Evolutionary conservation across 2,329 filamentous ascomycete genomes (phyloP), one percentile per base, ranked within the genome.

Genomic region (Alternaria sp.): DNA sequence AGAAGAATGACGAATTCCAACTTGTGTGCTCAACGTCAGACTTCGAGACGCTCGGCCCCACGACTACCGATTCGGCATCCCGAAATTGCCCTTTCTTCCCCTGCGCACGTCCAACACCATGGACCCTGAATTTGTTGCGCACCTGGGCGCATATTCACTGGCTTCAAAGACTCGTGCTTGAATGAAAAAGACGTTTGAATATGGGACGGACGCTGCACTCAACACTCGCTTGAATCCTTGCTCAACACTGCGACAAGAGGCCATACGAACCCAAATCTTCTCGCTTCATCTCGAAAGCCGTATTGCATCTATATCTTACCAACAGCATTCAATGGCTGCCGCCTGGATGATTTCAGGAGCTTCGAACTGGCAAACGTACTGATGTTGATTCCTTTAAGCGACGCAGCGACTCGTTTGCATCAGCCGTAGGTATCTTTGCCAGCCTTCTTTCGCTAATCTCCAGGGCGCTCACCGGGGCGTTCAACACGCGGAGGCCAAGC

Each of bases 11-110:
- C 54, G 47, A 47, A 40, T 40, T 40, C 9, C 49, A 11, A 15
- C 12, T 51, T 63, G 61, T 60, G 61, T 46, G 56, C 36, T 54
- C 19, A 40, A 59, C 56, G 47, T 62, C 60, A 59, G 56, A 50
- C 30, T 62, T 55, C 43, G 54, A 17, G 49, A 62, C 49, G 60
- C 60, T 62, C 60, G 60, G 60, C 49, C 60, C 60, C 60, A 61
- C 54, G 26, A 19, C 40, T 30, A 46, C 49, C 60, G 47, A 61
- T 57, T 11, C 45, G 26, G 52, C 21, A 49, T 56, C 51, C 51
- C 52, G 52, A 49, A 30, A 56, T 30, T 49, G 43, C 44, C n/a
- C n/a, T 40, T 32, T 21, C 26, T 17, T 28, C 57, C 44, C 54
- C 28, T 61, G 19, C 52, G 36, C 43, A 44, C 49, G 43, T 17